Evolutionary conservation across 441 rosid genomes (phyloP), one percentile per base, ranked within the genome.

Genomic region (Pelargonium australe): DNA sequence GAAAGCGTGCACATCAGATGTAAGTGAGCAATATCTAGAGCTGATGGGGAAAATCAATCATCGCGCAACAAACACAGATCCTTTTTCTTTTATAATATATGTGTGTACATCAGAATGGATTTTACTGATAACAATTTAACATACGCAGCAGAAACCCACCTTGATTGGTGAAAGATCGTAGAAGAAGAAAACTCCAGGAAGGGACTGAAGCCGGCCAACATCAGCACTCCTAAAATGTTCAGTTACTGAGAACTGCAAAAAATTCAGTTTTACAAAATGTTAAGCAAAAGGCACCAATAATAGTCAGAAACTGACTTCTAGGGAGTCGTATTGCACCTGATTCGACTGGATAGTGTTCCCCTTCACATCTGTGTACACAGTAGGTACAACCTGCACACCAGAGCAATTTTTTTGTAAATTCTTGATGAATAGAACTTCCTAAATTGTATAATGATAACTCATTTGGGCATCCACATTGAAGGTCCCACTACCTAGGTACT

Each of bases 161-260:
- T 94, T 94, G 73, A 94, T 91, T 25, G 99, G 96, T 65, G 99
- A 94, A 61, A 94, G 96, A 80, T 94, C 99, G 80, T 94, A 94
- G 76, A 91, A 86, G 90, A 94, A 88, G 90, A 94, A 94, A 69
- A 94, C 91, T 72, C 97, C 99, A 0, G 96, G 96, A 12, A 90
- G 83, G 55, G 95, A 77, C 75, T 85, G 96, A 40, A 89, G 85
- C 7, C 64, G 85, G 66, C 94, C 94, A 17, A 73, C 74, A 9
- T 86, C 92, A 58, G 87, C 81, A 70, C 76, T 76, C 79, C 84
- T 88, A 70, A 85, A 89, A 82, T 94, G 96, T 77, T 94, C 99
- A 2, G 97, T 91, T 17, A 92, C 99, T 1, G 99, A 94, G 79
- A 95, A 95, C 97, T 91, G 87, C 72, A 72, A 67, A 67, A 66